A percentile compares a stretch with the other conserved stretches of the same genome.
Evolutionary conservation across 164 flowering plant genomes (phyloP).

Genomic region (Stephania japonica): DNA sequence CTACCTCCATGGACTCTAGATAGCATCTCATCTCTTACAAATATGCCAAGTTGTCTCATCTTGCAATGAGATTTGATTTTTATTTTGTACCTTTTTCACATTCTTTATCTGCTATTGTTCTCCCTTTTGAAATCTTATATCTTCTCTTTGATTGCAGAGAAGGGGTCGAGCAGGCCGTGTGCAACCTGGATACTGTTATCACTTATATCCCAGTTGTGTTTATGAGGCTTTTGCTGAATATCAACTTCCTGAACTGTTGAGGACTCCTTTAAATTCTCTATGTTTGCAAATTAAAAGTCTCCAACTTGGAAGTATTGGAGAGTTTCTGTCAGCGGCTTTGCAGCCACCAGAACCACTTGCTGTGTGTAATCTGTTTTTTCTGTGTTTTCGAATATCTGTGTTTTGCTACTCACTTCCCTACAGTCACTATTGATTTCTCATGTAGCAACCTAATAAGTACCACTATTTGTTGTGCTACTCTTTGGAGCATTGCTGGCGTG

Average conservation of each 20-base stretch:
- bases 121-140: slow-evolving; percentile 1
- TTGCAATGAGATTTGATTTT: neutral
- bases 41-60: neutral
- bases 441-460: neutral
- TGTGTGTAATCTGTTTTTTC: slow-evolving; percentile 40
- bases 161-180: slow-evolving; percentile 99
- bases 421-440: neutral
- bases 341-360: slow-evolving; percentile 94
- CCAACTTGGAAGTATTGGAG: slow-evolving; percentile 83
- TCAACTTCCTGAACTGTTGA: slow-evolving; percentile 96
- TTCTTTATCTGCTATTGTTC: neutral
- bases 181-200: slow-evolving; percentile 98
- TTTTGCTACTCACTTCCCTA: no score
- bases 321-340: slow-evolving; percentile 85
- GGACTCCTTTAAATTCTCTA: slow-evolving; percentile 98
- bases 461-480: neutral
- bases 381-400: neutral
- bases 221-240: slow-evolving; percentile 96
- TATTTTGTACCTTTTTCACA: neutral
- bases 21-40: neutral
- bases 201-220: slow-evolving; percentile 89
- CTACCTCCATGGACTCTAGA: neutral
- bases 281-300: slow-evolving; percentile 98
- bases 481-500: neutral
- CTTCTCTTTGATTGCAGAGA: slow-evolving; percentile 50